Conservation (phyloP, 2,329 filamentous ascomycete genomes). For the Colletotrichum melonis region DNA sequence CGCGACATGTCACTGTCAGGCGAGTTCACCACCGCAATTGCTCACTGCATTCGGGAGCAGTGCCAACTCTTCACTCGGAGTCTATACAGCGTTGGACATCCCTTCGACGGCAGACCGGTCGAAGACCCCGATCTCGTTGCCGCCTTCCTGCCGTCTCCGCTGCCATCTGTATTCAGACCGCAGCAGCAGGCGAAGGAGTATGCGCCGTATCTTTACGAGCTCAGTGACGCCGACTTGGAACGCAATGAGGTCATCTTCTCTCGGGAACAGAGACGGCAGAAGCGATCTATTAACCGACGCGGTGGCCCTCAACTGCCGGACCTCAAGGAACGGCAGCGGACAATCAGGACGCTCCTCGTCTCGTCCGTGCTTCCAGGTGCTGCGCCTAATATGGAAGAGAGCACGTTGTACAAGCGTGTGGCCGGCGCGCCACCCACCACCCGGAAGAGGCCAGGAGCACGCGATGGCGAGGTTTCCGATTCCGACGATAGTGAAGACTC, state of each 20-base stretch:
- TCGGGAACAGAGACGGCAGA: constrained; percentile 92
- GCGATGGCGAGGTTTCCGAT: constrained; percentile 82
- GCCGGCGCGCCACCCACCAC: constrained; percentile 65
- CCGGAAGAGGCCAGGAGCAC: constrained; percentile 66
- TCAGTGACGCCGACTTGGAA: constrained; percentile 90
- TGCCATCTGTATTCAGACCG: constrained; percentile 86
- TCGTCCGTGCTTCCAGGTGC: constrained; percentile 93
- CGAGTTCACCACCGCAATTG: constrained; percentile 97
- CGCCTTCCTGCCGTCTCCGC: constrained; percentile 86
- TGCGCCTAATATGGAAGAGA: constrained; percentile 83
- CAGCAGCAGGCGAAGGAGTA: constrained; percentile 95
- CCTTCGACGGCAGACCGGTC: constrained; percentile 92
- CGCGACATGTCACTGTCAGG: constrained; percentile 90
- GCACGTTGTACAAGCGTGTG: constrained; percentile 85
- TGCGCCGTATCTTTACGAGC: constrained; percentile 91
- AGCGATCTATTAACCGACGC: constrained; percentile 92
- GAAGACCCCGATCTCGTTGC: constrained; percentile 91
- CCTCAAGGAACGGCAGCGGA: constrained; percentile 92
- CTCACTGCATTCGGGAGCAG: constrained; percentile 97
- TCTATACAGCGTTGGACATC: constrained; percentile 91
- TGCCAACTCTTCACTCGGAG: constrained; percentile 94
- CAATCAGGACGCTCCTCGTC: constrained; percentile 90
- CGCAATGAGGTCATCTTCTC: constrained; percentile 93
- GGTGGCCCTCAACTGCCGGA: constrained; percentile 95
- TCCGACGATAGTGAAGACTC: constrained; percentile 94